phyloP scores from a whole-genome alignment of 1,284 basidiomycete genomes.

The Peniophora sp. region DNA sequence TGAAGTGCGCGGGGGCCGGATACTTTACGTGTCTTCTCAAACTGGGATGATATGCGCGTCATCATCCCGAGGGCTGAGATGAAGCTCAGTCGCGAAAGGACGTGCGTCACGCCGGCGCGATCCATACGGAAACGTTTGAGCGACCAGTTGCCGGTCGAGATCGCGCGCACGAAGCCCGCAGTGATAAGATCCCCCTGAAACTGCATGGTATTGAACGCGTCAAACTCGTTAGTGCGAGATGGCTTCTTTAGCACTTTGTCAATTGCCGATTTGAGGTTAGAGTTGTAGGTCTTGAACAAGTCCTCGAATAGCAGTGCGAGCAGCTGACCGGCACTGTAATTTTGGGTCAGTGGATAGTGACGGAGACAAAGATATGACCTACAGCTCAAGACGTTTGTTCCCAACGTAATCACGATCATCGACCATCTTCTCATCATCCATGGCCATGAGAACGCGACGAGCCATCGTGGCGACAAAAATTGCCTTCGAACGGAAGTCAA shows the following conservation, averaged over 20 bases:
- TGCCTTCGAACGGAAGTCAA: constrained; percentile 93
- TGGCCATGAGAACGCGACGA: constrained; percentile 90
- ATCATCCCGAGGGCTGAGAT: constrained; percentile 99
- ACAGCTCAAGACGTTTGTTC: constrained; percentile 98
- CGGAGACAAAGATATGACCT: constrained; percentile 23
- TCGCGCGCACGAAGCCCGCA: constrained; percentile 93
- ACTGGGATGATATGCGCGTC: constrained; percentile 98
- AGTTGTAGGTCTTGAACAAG: constrained; percentile 98
- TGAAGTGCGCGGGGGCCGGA: constrained; percentile 96
- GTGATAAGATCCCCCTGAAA: constrained; percentile 95
- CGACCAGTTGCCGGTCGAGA: constrained; percentile 99
- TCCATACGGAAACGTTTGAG: constrained; percentile 99
- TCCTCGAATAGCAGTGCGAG: constrained; percentile 96
- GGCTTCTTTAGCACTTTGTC: constrained; percentile 99
- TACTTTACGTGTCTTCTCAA: constrained; percentile 99
- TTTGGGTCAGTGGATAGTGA: neutral
- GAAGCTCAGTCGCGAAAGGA: constrained; percentile 90
- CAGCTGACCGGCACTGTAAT: constrained; percentile 84
- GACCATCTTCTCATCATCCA: constrained; percentile 95
- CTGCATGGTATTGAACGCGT: constrained; percentile 91
- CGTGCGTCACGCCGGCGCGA: constrained; percentile 97
- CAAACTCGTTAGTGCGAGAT: constrained; percentile 91
- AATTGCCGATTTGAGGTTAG: constrained; percentile 92
- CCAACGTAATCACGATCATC: constrained; percentile 99
- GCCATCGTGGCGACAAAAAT: constrained; percentile 99